Base-by-base conservation (phyloP, 2,329 filamentous ascomycete species). In the Penicillium sp. region DNA sequence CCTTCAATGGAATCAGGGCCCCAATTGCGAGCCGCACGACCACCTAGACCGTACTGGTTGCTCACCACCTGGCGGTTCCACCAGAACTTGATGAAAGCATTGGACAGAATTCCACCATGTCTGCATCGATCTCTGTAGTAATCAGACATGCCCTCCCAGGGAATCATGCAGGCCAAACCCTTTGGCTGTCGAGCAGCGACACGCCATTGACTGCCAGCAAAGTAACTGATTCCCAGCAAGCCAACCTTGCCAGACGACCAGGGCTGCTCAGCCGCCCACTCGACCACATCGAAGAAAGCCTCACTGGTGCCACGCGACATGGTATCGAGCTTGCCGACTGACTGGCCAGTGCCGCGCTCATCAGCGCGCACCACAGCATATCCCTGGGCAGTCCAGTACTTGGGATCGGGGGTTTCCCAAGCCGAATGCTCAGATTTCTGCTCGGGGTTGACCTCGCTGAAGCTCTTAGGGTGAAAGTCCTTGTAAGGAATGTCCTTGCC, bases 11-110 rank as follows among this genome's bases (percentile, higher is more conserved):
- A 80, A 66, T 80, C 77, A 2, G 74, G 79, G 0, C 84, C 85
- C 83, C 83, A 86, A 19, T 86, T 85, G 2, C 80, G 75, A 1
- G 79, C 81, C 1, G 75, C 75, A 37, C 84, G 75, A 1, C 82
- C 83, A 2, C 82, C 80, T 10, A 79, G 80, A 0, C 89, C 89
- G 63, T 91, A 91, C 72, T 92, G 89, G 68, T 91, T 91, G 0
- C 81, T 80, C 8, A 89, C 78, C 7, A 90, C 86, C 70, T 90
- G 88, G 0, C 86, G 81, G 68, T 89, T 83, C 87, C 87, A 90
- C 88, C 88, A 90, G 68, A 88, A 86, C 13, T 76, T 70, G 67
- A 89, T 88, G 67, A 88, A 88, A 0, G 70, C 72, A 65, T 88
- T 83, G 0, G 85, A 85, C 1, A 88, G 71, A 50, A 89, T 89